Evolutionary conservation across 176 grass and related monocot genomes (phyloP).

Genomic region (Alopecurus myosuroides): DNA sequence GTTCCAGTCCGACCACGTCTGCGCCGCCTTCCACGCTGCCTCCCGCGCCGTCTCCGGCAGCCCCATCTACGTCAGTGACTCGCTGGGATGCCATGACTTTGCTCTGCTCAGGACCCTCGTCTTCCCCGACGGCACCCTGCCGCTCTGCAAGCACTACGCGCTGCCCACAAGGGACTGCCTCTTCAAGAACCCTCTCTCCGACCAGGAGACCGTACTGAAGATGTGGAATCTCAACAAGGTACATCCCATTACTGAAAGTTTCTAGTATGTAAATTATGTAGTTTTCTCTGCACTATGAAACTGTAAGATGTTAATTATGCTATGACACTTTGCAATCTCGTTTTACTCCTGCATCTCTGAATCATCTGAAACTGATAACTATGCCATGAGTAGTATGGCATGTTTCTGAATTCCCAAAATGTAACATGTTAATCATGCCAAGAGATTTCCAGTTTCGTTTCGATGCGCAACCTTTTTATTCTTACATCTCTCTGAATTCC

Average conservation of each 20-base stretch:
- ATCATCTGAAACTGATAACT: background rate
- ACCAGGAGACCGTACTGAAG: constrained; percentile 61
- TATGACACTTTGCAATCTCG: too few species aligned
- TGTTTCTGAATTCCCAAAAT: background rate
- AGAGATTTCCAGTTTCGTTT: background rate
- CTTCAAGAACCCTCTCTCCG: constrained; percentile 57
- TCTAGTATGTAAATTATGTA: background rate
- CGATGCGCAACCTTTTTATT: too few species aligned
- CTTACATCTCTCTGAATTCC: too few species aligned
- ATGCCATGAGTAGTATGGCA: too few species aligned
- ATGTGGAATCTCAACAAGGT: constrained; percentile 94
- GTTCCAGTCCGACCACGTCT: constrained; percentile 73
- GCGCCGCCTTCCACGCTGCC: constrained; percentile 60
- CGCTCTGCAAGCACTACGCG: constrained; percentile 59
- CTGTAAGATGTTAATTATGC: background rate
- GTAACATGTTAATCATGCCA: background rate
- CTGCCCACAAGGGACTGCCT: constrained; percentile 67
- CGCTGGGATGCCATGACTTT: constrained; percentile 61
- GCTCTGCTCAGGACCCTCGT: constrained; percentile 40
- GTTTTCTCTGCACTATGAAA: background rate
- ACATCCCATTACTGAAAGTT: background rate
- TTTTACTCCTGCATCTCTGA: background rate
- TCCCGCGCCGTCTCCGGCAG: constrained; percentile 56
- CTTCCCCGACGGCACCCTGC: constrained; percentile 53
- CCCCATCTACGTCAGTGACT: constrained; percentile 63